Conservation (phyloP, 768 basidiomycete species). For the Leccinum ochraceum region DNA sequence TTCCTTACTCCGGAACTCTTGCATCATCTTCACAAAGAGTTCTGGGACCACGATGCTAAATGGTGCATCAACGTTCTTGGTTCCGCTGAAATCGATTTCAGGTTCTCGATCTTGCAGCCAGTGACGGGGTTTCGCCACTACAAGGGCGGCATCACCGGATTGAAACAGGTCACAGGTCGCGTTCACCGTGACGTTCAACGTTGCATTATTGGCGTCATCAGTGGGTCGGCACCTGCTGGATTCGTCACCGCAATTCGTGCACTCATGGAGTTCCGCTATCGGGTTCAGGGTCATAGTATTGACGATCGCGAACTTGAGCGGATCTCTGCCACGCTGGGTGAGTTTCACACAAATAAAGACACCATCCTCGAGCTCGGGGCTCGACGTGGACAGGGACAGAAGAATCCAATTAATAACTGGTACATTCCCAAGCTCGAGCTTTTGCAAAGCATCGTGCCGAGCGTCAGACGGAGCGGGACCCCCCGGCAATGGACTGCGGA, state of each 20-base stretch:
- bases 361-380: neutral
- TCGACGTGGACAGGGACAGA: neutral
- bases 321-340: neutral
- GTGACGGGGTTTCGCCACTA: neutral
- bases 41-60: neutral
- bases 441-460: neutral
- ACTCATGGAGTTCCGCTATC: neutral
- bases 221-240: neutral
- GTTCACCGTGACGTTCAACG: neutral
- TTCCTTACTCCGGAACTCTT: neutral
- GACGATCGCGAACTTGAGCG: neutral
- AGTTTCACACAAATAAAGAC: neutral
- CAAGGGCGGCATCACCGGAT: neutral
- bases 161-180: neutral
- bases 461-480: neutral
- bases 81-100: neutral
- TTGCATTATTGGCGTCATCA: neutral
- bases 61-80: neutral
- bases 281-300: neutral
- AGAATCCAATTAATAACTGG: neutral
- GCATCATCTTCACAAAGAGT: neutral
- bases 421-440: neutral
- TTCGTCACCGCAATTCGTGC: neutral
- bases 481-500: neutral
- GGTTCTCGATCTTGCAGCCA: neutral